Percentiles rank a stretch among this genome's conserved stretches.
These are phyloP conservation scores for Pseudogymnoascus sp. DNA, from an alignment of 2,329 filamentous ascomycete genomes.

Conservation along the genomic window DNA sequence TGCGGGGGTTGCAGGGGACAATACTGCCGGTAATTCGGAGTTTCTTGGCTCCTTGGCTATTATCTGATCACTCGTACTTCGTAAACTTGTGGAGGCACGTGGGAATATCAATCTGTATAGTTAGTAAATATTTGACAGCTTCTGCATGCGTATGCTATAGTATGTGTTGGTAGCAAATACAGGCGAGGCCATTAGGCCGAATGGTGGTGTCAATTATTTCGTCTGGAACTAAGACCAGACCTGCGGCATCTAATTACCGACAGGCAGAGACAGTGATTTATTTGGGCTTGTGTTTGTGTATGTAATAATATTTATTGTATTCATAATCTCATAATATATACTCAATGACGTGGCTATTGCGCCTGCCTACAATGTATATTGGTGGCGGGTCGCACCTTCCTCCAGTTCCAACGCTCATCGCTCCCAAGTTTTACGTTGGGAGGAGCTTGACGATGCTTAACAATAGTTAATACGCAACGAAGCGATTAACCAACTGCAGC, in stretches of 20 bases:
- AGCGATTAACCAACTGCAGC: neutral
- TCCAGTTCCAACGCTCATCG: neutral
- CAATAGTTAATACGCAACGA: neutral
- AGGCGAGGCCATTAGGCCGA: neutral
- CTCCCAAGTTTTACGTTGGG: neutral
- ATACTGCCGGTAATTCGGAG: neutral
- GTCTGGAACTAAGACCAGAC: neutral
- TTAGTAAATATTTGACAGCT: neutral
- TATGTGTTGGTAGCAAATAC: neutral
- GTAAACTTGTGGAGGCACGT: neutral
- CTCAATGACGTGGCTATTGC: neutral
- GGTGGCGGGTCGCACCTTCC: neutral
- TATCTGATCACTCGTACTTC: neutral
- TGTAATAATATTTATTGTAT: neutral
- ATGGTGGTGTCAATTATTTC: neutral
- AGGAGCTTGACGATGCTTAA: neutral
- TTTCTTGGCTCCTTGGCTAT: slow-evolving; percentile 5
- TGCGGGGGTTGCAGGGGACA: neutral
- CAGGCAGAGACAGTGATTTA: neutral
- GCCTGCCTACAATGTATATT: neutral
- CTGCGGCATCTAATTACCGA: neutral
- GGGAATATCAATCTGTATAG: neutral
- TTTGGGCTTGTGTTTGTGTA: neutral
- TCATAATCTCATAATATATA: neutral
- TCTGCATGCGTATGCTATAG: neutral